Base-by-base conservation (phyloP, 2,329 filamentous ascomycete genomes). In the Penicillium carneum region DNA sequence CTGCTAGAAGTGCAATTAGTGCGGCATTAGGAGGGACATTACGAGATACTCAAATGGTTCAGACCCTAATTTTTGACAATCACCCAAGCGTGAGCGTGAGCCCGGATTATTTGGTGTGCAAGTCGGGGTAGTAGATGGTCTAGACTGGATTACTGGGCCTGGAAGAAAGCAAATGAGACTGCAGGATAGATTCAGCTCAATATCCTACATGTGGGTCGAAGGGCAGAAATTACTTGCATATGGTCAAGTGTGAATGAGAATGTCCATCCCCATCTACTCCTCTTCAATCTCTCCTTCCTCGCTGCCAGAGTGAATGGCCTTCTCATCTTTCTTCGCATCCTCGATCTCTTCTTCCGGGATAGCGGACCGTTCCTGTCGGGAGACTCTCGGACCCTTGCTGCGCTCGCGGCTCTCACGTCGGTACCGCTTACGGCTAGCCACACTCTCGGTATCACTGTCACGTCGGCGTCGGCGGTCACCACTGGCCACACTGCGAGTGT, bases 231-330 rank as follows among this genome's bases (percentile, higher is more conserved):
- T 31, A 59, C 48, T 59, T 59, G 56, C 48, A 56, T 29, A 43
- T 48, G 38, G 33, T 7, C 38, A 43, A 56, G 38, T 18, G 29
- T 38, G 39, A 53, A 36, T 45, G 39, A 11, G 18, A 36, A 54
- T 16, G 14, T 29, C 16, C 52, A 54, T 23, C 18, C 8, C 29
- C 29, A 26, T 20, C 29, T 43, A 60, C 20, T 60, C 57, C 45
- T 83, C 81, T 82, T 97, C 95, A 71, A 99, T 98, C 81, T 99
- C 95, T 54, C 95, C 95, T 79, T 99, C 95, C 80, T 99, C 95
- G 73, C 93, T 97, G 55, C 95, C 95, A 61, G 91, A 94, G 72
- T 91, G 89, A 58, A 93, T 83, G 5, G 79, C 78, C 66, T 79
- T 80, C 52, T 83, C 83, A 63, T 83, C 81, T 71, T 73, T 69